These are phyloP conservation scores for Sclerotinia spermophila DNA, from an alignment of 2,329 filamentous ascomycete species.

Conservation along the genomic window DNA sequence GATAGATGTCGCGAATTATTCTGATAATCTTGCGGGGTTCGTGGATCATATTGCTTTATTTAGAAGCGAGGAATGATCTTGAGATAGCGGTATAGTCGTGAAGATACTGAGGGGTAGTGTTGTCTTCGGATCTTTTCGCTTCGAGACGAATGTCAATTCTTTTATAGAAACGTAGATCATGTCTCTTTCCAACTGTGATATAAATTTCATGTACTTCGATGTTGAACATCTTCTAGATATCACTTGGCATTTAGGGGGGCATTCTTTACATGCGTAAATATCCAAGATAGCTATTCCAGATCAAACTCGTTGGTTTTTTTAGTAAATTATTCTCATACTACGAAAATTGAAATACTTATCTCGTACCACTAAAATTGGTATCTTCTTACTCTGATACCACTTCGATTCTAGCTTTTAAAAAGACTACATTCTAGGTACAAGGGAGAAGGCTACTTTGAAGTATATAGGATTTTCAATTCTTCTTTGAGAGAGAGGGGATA, in stretches of 20 bases:
- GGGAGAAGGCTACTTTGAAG: too few species aligned
- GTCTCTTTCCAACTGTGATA: background rate
- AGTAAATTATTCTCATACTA: too few species aligned
- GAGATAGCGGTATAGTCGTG: background rate
- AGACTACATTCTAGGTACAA: too few species aligned
- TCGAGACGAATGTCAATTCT: background rate
- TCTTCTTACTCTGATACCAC: too few species aligned
- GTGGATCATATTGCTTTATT: slow-evolving; percentile 13
- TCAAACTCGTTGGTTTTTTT: too few species aligned
- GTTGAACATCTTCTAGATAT: background rate
- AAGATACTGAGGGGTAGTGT: background rate
- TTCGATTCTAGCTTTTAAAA: too few species aligned
- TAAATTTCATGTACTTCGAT: too few species aligned
- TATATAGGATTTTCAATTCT: too few species aligned
- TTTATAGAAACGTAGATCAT: background rate
- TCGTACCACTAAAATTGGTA: too few species aligned
- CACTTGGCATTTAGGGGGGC: background rate
- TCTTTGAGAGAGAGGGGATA: too few species aligned
- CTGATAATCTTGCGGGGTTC: slow-evolving; percentile 24
- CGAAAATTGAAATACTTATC: too few species aligned
- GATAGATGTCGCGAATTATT: slow-evolving; percentile 17
- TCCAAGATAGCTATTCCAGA: background rate
- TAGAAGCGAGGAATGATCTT: background rate
- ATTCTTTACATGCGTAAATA: background rate
- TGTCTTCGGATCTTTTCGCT: background rate